Evolutionary conservation across 2,329 filamentous ascomycete species (phyloP), one percentile per base, ranked within the genome.

Genomic region (Fusarium mangiferae): DNA sequence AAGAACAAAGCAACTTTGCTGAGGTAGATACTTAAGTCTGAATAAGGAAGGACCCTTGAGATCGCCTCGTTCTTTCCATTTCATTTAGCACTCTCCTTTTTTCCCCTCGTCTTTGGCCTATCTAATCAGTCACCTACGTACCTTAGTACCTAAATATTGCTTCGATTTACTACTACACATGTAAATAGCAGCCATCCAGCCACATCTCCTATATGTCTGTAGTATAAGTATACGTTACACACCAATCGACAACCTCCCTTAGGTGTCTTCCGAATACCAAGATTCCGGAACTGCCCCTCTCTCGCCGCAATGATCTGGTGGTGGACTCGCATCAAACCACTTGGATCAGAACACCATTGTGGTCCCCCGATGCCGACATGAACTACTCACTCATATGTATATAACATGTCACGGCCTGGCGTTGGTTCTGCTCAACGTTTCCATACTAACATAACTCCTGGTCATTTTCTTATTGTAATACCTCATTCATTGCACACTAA

Each of bases 271-370:
- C 18, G 49, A 38, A 26, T 15, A 26, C 18, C 24, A 26, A 26
- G 14, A 54, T 38, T 33, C 14, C n/a, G 18, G 33, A 13, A 24
- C 33, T 22, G 13, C 24, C 49, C 38, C 26, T 24, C 30, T 38
- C 54, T 57, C 44, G 71, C 49, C 71, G 45, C 57, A 67, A 68
- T 72, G 14, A 61, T 54, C 35, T 66, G 56, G 44, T 61, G 22
- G 58, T 70, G 55, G 62, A 42, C 71, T 72, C 67, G 68, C 42
- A 41, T 17, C 17, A 52, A 49, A 30, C 14, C 39, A 35, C 55
- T 44, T 30, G 13, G 22, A 46, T n/a, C 38, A n/a, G n/a, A 48
- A 56, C 57, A 24, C 38, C 36, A 57, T 24, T 58, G 24, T 35
- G 28, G 35, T 42, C 15, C n/a, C 24, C 17, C 11, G 15, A 42